Base-by-base conservation (phyloP, 164 flowering plant species). In the Vitis amurensis region DNA sequence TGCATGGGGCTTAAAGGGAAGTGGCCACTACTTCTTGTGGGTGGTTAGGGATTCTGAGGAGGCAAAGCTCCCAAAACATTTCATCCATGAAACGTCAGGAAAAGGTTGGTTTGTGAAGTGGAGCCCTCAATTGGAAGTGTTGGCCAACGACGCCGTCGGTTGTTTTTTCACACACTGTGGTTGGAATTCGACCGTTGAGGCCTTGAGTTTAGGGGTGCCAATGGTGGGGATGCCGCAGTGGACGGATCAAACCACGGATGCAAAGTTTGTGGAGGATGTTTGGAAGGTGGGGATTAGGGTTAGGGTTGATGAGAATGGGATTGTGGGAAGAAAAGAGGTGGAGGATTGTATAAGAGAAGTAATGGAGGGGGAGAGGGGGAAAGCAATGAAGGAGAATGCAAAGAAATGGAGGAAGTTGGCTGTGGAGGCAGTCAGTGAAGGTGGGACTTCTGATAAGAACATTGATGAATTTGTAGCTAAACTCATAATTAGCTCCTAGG, bases 181-280 rank as follows among this genome's bases (percentile, higher is more conserved):
- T 10, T 80, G 77, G 78, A 80, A 80, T 56, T 80, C 83, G 2
- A 74, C 76, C 3, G 19, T 77, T 6, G 84, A 81, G 62, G 81
- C 77, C 0, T 44, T 81, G 70, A 72, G 84, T 66, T 59, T 78
- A 70, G 82, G 78, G n/a, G 76, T 80, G 15, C 81, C 79, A 3
- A 67, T 81, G 78, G 77, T 81, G 58, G 78, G 44, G 9, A 76
- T 81, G 84, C 84, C 84, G 10, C 82, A 71, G 15, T 81, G 84
- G 84, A 78, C 80, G 0, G 84, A 81, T 66, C 84, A 81, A 44
- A 49, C 76, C 2, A 68, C 76, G 5, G 59, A 81, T 64, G 78
- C 82, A 0, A 81, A 79, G 63, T 59, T 64, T 23, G 63, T 81
- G 1, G 59, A 68, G 66, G 82, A 75, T 68, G 73, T 78, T 4